Percentiles rank a stretch among this genome's conserved stretches.
These are phyloP conservation scores for Didymella pomorum DNA, from an alignment of 2,329 filamentous ascomycete genomes.

Conservation along the genomic window DNA sequence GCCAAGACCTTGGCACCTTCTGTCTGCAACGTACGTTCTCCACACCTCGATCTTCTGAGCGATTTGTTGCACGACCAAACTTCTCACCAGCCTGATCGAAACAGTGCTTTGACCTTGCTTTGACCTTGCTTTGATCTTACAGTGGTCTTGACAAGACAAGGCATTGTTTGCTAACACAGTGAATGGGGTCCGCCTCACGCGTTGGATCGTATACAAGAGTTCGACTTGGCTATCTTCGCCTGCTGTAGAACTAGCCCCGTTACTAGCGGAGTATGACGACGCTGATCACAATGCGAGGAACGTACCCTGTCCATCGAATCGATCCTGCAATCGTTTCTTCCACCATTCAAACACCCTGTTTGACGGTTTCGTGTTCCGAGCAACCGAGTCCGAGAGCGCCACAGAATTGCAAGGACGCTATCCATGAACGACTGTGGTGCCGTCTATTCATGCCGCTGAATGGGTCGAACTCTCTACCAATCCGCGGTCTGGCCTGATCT, in stretches of 20 bases:
- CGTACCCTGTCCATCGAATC: slow-evolving; percentile 5
- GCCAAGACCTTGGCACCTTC: slow-evolving; percentile 18
- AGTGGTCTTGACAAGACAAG: neutral
- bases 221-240: slow-evolving; percentile 11
- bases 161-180: slow-evolving; percentile 3
- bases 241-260: slow-evolving; percentile 4
- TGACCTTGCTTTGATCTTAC: slow-evolving; percentile 9
- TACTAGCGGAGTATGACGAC: slow-evolving; percentile 4
- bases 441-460: slow-evolving; percentile 2
- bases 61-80: slow-evolving; percentile 10
- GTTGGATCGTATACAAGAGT: slow-evolving; percentile 3
- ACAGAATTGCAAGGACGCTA: neutral
- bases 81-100: slow-evolving; percentile 8
- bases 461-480: neutral
- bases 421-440: slow-evolving; percentile 2
- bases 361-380: neutral
- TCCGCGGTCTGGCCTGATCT: neutral
- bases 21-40: slow-evolving; percentile 2
- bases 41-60: slow-evolving; percentile 20
- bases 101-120: slow-evolving; percentile 14
- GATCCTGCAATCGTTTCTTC: slow-evolving; percentile 18
- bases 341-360: slow-evolving; percentile 17
- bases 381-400: slow-evolving; percentile 1
- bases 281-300: slow-evolving; percentile 18
- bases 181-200: neutral